A percentile compares a stretch with the other conserved stretches of the same genome.
phyloP scores from a whole-genome alignment of 2,329 filamentous ascomycete species.

The Calonectria crousiana region DNA sequence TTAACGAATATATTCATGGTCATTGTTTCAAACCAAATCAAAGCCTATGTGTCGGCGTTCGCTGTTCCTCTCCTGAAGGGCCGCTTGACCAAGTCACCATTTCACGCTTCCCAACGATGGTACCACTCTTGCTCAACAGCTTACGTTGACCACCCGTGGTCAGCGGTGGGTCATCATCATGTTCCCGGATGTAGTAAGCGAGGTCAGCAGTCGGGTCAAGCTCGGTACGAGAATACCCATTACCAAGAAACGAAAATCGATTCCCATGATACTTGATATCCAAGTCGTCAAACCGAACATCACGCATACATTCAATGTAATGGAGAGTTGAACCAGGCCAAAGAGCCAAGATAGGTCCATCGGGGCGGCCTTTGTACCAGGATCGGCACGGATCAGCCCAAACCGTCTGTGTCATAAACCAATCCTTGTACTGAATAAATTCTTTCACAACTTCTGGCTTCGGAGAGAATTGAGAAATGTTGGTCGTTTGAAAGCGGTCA shows the following conservation, averaged over 20 bases:
- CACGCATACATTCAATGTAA: constrained; percentile 60
- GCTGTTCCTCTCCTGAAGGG: background rate
- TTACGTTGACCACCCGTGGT: constrained; percentile 31
- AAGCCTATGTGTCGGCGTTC: background rate
- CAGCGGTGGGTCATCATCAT: constrained; percentile 49
- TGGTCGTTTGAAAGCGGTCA: constrained; percentile 59
- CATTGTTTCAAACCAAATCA: background rate
- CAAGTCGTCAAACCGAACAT: constrained; percentile 61
- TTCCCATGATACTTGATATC: constrained; percentile 55
- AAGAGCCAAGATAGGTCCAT: constrained; percentile 59
- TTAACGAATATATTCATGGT: background rate
- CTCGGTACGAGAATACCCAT: constrained; percentile 58
- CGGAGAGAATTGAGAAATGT: constrained; percentile 58
- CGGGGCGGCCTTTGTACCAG: constrained; percentile 61
- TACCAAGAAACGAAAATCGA: constrained; percentile 55
- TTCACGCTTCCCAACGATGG: constrained; percentile 9
- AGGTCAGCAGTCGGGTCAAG: constrained; percentile 53
- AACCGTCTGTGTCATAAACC: constrained; percentile 56
- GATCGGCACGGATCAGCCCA: constrained; percentile 56
- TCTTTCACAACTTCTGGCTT: constrained; percentile 61
- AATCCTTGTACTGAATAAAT: constrained; percentile 60
- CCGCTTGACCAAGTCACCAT: constrained; percentile 24
- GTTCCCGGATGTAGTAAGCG: constrained; percentile 53
- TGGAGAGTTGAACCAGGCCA: constrained; percentile 56
- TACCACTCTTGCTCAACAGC: constrained; percentile 27